Evolutionary conservation across 2,329 filamentous ascomycete species (phyloP).

Genomic region (Zelopaecilomyces penicillatus): DNA sequence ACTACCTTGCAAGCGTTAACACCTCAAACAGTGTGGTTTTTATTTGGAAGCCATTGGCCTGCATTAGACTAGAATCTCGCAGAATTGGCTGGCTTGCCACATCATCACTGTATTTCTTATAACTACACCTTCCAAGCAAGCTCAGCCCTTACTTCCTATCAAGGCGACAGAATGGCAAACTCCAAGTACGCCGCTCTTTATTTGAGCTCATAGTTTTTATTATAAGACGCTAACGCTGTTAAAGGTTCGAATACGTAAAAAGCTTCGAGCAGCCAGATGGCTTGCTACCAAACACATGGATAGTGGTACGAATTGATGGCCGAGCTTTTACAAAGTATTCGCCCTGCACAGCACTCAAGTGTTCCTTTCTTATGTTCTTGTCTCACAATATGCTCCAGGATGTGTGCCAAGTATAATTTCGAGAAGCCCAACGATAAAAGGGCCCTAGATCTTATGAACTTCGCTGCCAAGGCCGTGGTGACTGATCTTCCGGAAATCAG

Average conservation of each 20-base stretch:
- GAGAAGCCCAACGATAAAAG: conserved; percentile 86
- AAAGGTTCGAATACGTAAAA: conserved; percentile 89
- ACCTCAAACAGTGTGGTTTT: no score
- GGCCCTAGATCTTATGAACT: conserved; percentile 90
- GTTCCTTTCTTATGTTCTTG: neutral
- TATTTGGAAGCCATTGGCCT: no score
- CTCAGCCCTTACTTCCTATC: no score
- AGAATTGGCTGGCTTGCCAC: no score
- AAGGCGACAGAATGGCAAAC: conserved; percentile 38
- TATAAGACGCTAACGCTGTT: neutral
- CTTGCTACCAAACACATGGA: conserved; percentile 86
- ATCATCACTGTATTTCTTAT: no score
- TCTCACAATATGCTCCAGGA: conserved; percentile 37
- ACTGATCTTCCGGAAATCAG: conserved; percentile 75
- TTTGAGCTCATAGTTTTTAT: neutral
- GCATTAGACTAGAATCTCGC: no score
- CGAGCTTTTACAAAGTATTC: conserved; percentile 84
- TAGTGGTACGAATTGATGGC: conserved; percentile 89
- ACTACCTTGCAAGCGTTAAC: no score
- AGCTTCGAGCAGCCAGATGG: conserved; percentile 74
- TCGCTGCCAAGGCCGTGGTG: conserved; percentile 77
- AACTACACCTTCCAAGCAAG: no score
- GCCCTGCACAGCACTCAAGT: conserved; percentile 9
- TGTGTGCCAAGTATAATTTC: conserved; percentile 77
- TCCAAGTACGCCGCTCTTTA: conserved; percentile 34